Base-by-base conservation (phyloP, 1,139 yeast genomes). In the Diutina pseudorugosa region DNA sequence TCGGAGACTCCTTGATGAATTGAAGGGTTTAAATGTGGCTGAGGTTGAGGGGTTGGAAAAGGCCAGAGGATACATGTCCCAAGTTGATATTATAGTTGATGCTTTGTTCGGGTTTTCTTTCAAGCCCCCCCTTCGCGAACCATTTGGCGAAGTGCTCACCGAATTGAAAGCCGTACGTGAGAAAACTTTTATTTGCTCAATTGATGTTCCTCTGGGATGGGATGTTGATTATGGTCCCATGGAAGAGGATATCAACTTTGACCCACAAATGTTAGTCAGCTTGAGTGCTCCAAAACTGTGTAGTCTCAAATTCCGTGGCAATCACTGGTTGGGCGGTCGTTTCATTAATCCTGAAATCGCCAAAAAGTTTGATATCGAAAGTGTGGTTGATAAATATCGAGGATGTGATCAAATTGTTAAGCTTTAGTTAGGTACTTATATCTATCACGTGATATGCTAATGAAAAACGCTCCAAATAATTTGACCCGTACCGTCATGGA, bases 181-280 rank as follows among this genome's bases (percentile, higher is more conserved):
- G 9, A 64, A 72, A 9, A 68, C 75, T 3, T 90, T 89, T 0
- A 77, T 91, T 2, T 79, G 88, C 0, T 81, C 95, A 0, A 87
- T 93, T 1, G 98, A 93, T 63, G 82, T 91, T 45, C 98, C 98
- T 0, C 85, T 95, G 0, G 96, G 97, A 0, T 93, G 98, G 98
- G 94, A 90, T 63, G 98, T 93, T 5, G 95, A 93, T 62, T 62
- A 75, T 4, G 98, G 98, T 0, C 96, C 95, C 0, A 60, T 65
- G 0, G 69, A 65, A 3, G 63, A 66, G 0, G 76, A 74, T 30
- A 75, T 77, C 4, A 61, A 68, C 18, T 65, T 45, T 18, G 18
- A 65, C 9, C 96, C 98, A 0, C 67, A 76, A 5, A 80, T 82
- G 59, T 71, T 93, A 53, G 81, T 93, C 8, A 86, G 96, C 52